Conservation (phyloP, 2,329 filamentous ascomycete genomes). For the Colletotrichum melonis region DNA sequence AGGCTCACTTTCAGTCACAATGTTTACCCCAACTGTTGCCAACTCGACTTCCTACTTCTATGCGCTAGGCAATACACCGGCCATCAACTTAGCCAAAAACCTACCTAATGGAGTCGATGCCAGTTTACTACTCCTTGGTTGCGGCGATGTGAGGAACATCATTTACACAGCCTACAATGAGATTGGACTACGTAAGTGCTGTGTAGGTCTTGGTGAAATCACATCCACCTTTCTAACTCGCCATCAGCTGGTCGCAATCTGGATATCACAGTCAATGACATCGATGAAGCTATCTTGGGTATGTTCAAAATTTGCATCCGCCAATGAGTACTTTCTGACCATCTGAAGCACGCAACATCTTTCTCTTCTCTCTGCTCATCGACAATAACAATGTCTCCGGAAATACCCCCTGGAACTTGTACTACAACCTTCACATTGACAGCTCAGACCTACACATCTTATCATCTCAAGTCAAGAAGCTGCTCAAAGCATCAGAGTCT, state of each 20-base stretch:
- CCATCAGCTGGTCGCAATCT: conserved; percentile 52
- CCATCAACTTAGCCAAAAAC: conserved; percentile 58
- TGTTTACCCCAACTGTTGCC: conserved; percentile 51
- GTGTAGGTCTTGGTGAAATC: neutral
- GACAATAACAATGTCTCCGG: conserved; percentile 43
- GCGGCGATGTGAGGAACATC: conserved; percentile 67
- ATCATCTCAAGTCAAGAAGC: conserved; percentile 44
- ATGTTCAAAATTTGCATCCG: conserved; percentile 29
- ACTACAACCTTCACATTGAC: conserved; percentile 64
- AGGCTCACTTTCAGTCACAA: conserved; percentile 34
- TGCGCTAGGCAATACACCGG: conserved; percentile 66
- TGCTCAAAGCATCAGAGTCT: conserved; percentile 51
- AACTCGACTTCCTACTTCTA: conserved; percentile 51
- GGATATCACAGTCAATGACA: conserved; percentile 69
- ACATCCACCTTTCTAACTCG: conserved; percentile 37
- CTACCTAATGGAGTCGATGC: conserved; percentile 62
- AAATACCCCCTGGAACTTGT: conserved; percentile 62
- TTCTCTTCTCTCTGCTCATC: conserved; percentile 63
- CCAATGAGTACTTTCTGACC: conserved; percentile 6
- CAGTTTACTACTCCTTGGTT: conserved; percentile 64
- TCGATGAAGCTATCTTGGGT: conserved; percentile 62
- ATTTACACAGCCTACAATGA: conserved; percentile 64
- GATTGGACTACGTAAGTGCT: conserved; percentile 47
- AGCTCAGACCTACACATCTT: conserved; percentile 50
- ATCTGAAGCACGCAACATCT: conserved; percentile 62